Evolutionary conservation across 768 basidiomycete species (phyloP).

Genomic region (Naganishia vishniacii): DNA sequence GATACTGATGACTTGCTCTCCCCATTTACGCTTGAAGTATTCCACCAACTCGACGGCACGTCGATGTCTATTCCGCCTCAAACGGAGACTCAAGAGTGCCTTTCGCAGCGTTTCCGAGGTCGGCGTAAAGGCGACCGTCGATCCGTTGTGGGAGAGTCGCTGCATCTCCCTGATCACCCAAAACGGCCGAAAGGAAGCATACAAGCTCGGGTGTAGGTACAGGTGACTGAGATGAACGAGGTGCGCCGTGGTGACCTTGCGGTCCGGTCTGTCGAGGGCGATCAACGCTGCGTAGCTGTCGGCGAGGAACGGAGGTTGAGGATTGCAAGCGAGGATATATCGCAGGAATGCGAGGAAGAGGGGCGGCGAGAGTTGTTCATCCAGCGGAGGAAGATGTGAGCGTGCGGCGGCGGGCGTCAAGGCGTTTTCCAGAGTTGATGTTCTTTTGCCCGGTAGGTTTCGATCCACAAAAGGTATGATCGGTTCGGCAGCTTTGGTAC

Average conservation of each 20-base stretch:
- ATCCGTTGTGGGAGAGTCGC: not conserved
- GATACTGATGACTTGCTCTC: not conserved
- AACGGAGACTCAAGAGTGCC: conserved; percentile 2
- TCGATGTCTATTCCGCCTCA: not conserved
- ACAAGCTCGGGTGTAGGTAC: conserved; percentile 14
- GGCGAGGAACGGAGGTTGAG: conserved; percentile 2
- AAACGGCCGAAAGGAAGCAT: not conserved
- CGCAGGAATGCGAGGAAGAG: conserved; percentile 14
- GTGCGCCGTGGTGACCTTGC: not conserved
- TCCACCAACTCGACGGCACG: not conserved
- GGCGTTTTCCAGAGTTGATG: not conserved
- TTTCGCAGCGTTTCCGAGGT: conserved; percentile 7
- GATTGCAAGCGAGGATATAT: conserved; percentile 10
- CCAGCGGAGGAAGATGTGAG: not conserved
- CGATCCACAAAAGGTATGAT: too few relatives aligned
- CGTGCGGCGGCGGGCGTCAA: conserved; percentile 1
- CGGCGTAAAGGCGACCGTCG: not conserved
- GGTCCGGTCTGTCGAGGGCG: not conserved
- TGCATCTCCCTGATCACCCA: conserved; percentile 4
- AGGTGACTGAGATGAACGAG: conserved; percentile 4
- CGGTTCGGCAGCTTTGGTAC: not conserved
- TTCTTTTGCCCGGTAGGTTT: not conserved
- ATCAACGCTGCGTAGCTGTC: conserved; percentile 5
- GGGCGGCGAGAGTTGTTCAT: not conserved
- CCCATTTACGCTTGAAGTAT: not conserved